Conservation (phyloP, 768 basidiomycete genomes). For the Pisolithus tinctorius region DNA sequence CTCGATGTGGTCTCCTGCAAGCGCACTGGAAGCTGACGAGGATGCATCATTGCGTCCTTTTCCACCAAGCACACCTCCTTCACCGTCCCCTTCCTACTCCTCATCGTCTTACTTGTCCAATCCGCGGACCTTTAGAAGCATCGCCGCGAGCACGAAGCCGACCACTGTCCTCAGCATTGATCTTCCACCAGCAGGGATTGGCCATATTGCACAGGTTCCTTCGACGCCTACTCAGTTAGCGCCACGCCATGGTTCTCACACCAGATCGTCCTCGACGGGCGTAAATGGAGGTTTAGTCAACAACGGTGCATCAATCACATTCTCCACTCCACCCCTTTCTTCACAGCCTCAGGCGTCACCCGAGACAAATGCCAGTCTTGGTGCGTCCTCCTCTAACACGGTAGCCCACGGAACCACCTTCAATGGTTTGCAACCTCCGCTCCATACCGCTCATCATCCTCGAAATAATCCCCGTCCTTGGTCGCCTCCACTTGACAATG, state of each 20-base stretch:
- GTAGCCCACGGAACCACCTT: conserved; percentile 22
- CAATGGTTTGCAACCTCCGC: conserved; percentile 63
- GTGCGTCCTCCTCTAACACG: conserved; percentile 20
- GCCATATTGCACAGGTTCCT: conserved; percentile 86
- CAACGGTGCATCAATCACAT: conserved; percentile 59
- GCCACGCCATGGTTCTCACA: conserved; percentile 49
- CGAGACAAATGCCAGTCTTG: conserved; percentile 11
- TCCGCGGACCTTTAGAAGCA: conserved; percentile 74
- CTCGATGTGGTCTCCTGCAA: conserved; percentile 75
- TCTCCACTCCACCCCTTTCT: conserved; percentile 59
- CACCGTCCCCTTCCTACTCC: conserved; percentile 78
- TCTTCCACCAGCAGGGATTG: conserved; percentile 71
- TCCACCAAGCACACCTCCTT: conserved; percentile 82
- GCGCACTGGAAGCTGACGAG: conserved; percentile 81
- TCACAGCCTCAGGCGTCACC: conserved; percentile 36
- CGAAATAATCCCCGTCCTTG: conserved; percentile 93
- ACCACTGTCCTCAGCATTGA: conserved; percentile 93
- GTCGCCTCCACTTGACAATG: conserved; percentile 86
- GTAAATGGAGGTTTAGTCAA: conserved; percentile 39
- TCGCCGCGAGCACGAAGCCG: conserved; percentile 87
- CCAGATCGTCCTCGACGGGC: conserved; percentile 53
- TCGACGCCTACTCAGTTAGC: conserved; percentile 48
- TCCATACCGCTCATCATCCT: conserved; percentile 89
- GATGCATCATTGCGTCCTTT: conserved; percentile 89
- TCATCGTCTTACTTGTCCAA: conserved; percentile 81